phyloP scores from a whole-genome alignment of 2,329 filamentous ascomycete genomes.

The Emergomyces orientalis region DNA sequence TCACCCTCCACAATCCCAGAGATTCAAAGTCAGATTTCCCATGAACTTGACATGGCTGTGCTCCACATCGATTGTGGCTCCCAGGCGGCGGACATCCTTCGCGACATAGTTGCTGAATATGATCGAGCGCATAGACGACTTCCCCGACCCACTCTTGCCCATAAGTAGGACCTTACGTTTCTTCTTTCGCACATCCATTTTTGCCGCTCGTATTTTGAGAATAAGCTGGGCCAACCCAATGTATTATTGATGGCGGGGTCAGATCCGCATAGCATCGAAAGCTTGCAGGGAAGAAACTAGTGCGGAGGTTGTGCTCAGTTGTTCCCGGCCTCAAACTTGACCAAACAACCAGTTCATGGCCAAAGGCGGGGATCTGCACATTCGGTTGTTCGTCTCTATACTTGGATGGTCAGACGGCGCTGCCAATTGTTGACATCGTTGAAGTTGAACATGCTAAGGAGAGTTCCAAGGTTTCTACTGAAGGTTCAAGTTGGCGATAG shows the following conservation, averaged over 20 bases:
- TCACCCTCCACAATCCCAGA: constrained; percentile 95
- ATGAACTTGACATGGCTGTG: constrained; percentile 98
- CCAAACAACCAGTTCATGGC: neutral
- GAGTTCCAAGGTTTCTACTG: neutral
- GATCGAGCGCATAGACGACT: constrained; percentile 96
- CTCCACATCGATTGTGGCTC: constrained; percentile 96
- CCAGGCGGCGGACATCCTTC: constrained; percentile 82
- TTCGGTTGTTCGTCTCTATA: neutral
- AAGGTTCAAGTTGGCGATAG: too few relatives aligned
- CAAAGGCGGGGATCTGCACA: neutral
- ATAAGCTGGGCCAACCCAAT: neutral
- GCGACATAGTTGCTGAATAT: constrained; percentile 99
- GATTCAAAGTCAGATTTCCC: constrained; percentile 90
- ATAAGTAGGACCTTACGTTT: constrained; percentile 82
- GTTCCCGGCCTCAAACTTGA: neutral
- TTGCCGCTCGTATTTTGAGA: constrained; percentile 5
- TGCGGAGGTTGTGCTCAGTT: neutral
- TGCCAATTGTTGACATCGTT: neutral
- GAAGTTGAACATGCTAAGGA: neutral
- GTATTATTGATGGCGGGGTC: neutral
- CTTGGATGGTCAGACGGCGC: neutral
- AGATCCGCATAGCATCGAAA: neutral
- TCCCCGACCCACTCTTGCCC: constrained; percentile 95
- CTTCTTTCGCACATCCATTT: constrained; percentile 47
- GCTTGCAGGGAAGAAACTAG: neutral